These are phyloP conservation scores for Penstemon davidsonii DNA, from an alignment of 257 asterid genomes.

Conservation along the genomic window DNA sequence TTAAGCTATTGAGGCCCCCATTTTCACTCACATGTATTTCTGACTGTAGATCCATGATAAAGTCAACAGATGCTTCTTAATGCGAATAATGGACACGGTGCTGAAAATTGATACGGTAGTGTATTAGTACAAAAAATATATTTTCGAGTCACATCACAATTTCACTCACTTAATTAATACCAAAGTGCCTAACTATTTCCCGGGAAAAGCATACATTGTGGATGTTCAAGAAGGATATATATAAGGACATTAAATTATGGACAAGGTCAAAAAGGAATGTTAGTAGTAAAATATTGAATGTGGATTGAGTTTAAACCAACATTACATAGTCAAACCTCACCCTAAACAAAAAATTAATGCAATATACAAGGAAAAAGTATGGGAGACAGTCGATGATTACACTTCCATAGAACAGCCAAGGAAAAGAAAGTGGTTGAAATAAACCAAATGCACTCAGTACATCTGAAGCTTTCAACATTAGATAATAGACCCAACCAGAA, in stretches of 20 bases:
- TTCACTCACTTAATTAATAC: too few species aligned
- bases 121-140: conserved; percentile 9
- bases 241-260: neutral
- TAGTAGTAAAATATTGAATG: too few species aligned
- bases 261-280: neutral
- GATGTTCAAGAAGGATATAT: conserved; percentile 11
- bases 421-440: neutral
- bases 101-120: conserved; percentile 28
- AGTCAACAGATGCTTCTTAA: conserved; percentile 28
- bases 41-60: conserved; percentile 60
- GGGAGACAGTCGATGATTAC: too few species aligned
- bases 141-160: too few species aligned
- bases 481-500: too few species aligned
- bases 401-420: too few species aligned
- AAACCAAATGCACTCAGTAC: neutral
- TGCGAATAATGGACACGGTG: conserved; percentile 24
- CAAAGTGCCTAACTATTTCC: neutral
- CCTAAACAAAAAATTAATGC: neutral
- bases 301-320: neutral
- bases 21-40: conserved; percentile 44
- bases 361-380: too few species aligned
- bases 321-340: neutral
- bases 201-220: neutral
- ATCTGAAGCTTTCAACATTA: neutral
- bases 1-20: conserved; percentile 40